Base-by-base conservation (phyloP, 2,329 filamentous ascomycete species). In the Septoria petroselini region DNA sequence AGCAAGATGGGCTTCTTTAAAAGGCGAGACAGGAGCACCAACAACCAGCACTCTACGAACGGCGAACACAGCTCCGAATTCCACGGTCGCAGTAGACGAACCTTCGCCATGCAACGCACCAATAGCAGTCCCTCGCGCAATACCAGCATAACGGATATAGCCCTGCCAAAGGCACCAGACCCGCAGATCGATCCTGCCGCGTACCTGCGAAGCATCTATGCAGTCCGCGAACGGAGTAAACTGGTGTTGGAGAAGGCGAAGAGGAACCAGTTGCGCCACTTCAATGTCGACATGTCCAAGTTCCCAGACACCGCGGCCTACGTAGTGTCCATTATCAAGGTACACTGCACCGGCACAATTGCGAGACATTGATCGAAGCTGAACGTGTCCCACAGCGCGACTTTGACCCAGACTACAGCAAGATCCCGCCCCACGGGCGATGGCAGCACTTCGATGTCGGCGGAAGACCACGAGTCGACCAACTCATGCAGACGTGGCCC, bases 251-350 rank as follows among this genome's bases (percentile, higher is more conserved):
- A 87, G 56, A 91, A 86, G 73, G 88, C 90, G 7, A 77, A 86
- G 63, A 78, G 76, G 58, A 88, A 95, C 65, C 77, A 86, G 60
- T 78, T 95, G 54, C 81, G 80, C 60, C 91, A 96, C 68, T 96
- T 96, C 63, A 85, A 88, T 58, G 89, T 95, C 40, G 91, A 96
- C 69, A 82, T 91, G 77, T 72, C 71, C 71, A 94, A 91, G 70
- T 91, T 95, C 67, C 71, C 77, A 38, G 86, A 91, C 58, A 91
- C 91, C 1, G 88, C 91, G 11, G 80, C 80, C 37, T 95, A 95
- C 67, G 86, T 95, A 7, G 84, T 91, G n/a, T 84, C 86, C 33
- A 91, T 96, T 57, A 95, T 96, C 75, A 95, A 94, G 85, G 90
- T 91, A 73, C 27, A 47, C 33, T 27, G 23, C 29, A 12, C 3